Percentiles rank a stretch among this genome's conserved stretches.
Evolutionary conservation across 2,329 filamentous ascomycete species (phyloP).

Genomic region (Pseudogymnoascus sp.): DNA sequence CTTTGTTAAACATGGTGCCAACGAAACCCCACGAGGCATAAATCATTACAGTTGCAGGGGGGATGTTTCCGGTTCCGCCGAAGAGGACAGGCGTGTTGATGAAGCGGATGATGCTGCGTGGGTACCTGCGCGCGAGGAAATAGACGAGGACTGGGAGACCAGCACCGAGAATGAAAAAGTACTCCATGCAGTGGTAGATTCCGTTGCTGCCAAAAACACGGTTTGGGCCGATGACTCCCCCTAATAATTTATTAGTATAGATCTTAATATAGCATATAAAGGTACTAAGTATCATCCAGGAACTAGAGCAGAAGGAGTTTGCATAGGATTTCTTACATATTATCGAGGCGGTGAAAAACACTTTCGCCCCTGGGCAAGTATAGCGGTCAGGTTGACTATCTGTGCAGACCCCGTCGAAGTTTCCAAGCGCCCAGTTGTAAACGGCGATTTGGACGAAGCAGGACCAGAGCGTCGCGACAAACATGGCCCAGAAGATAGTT

Average conservation of each 20-base stretch:
- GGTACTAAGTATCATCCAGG: no score
- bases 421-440: constrained; percentile 53
- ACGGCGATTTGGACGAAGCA: constrained; percentile 61
- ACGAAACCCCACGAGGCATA: constrained; percentile 66
- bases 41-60: constrained; percentile 63
- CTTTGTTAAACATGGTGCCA: constrained; percentile 63
- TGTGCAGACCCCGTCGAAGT: constrained; percentile 60
- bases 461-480: constrained; percentile 59
- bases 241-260: no score
- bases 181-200: constrained; percentile 59
- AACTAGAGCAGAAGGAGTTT: no score
- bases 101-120: constrained; percentile 56
- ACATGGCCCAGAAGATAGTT: constrained; percentile 60
- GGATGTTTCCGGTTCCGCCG: constrained; percentile 56
- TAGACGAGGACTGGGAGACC: constrained; percentile 57
- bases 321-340: no score
- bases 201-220: constrained; percentile 61
- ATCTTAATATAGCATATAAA: no score
- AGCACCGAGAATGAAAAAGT: constrained; percentile 65
- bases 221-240: constrained; percentile 63
- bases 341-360: constrained; percentile 50
- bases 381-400: constrained; percentile 48
- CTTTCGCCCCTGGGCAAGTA: constrained; percentile 44
- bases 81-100: constrained; percentile 64
- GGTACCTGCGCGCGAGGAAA: constrained; percentile 48